Percentiles rank a stretch among this genome's conserved stretches.
Conservation (phyloP, 164 flowering plant genomes). For the Aristolochia contorta region DNA sequence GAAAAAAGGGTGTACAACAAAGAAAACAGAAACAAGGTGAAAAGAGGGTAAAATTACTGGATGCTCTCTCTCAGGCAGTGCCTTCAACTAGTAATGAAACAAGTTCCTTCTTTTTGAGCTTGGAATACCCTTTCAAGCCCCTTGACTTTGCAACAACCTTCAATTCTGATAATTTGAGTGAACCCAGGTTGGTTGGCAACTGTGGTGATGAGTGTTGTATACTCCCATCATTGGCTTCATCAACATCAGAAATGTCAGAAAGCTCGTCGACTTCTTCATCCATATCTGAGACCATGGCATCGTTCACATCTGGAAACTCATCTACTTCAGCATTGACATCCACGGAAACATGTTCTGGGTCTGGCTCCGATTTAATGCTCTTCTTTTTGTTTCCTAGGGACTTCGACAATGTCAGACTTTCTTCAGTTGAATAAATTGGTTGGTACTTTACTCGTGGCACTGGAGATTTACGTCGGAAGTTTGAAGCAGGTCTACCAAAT, state of each 20-base stretch:
- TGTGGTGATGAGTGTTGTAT: constrained; percentile 14
- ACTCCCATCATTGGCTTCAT: constrained; percentile 22
- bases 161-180: constrained; percentile 61
- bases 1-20: too few species aligned
- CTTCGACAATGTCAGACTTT: constrained; percentile 6
- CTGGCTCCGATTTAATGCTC: constrained; percentile 10
- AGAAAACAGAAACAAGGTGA: too few species aligned
- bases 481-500: constrained; percentile 49
- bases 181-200: constrained; percentile 32
- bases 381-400: constrained; percentile 18
- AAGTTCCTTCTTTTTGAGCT: constrained; percentile 74
- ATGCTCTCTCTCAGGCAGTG: constrained; percentile 13
- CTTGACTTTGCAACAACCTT: constrained; percentile 71
- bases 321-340: constrained; percentile 8
- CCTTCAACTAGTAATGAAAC: constrained; percentile 41
- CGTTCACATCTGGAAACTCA: neutral
- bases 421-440: constrained; percentile 32
- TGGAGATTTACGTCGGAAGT: constrained; percentile 67
- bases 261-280: constrained; percentile 5
- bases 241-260: constrained; percentile 27
- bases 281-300: constrained; percentile 15
- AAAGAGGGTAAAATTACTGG: neutral
- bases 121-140: constrained; percentile 81
- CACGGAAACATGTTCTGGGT: constrained; percentile 13
- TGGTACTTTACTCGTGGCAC: constrained; percentile 51